A percentile compares a stretch with the other conserved stretches of the same genome.
Evolutionary conservation across 148 eudicot genomes (phyloP).

Genomic region (Vaccinium vitisidaea): DNA sequence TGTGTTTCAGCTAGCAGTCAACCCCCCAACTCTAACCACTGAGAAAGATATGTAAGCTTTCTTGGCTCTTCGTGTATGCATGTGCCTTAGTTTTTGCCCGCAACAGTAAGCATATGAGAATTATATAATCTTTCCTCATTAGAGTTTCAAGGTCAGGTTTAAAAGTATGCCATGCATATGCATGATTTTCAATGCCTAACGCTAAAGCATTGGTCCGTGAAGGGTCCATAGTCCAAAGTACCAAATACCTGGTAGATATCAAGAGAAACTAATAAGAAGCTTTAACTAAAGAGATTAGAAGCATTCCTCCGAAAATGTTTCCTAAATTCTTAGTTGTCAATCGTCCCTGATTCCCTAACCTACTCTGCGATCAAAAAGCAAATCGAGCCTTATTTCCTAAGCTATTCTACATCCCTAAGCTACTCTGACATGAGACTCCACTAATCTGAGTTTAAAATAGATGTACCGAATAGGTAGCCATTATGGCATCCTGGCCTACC

Average conservation of each 20-base stretch:
- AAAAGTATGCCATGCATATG: neutral
- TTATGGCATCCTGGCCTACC: neutral
- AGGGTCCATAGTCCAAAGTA: neutral
- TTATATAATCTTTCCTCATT: neutral
- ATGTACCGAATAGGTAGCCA: neutral
- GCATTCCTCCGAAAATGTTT: neutral
- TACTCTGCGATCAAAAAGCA: neutral
- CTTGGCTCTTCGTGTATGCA: neutral
- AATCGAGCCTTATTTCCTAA: neutral
- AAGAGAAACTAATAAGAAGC: neutral
- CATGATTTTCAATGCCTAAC: neutral
- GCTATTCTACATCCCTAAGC: neutral
- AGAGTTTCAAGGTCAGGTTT: neutral
- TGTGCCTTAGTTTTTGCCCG: neutral
- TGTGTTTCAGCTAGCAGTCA: neutral
- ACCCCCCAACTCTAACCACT: neutral
- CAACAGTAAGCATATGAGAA: neutral
- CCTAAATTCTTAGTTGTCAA: neutral
- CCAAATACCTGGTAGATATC: neutral
- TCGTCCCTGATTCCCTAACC: neutral
- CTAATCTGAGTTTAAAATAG: neutral
- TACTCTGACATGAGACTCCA: neutral
- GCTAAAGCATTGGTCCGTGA: neutral
- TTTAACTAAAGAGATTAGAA: neutral
- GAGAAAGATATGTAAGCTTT: neutral